Evolutionary conservation across 306 rosid genomes (phyloP), one percentile per base, ranked within the genome.

Genomic region (cucumber (Cucumis sativus)): DNA sequence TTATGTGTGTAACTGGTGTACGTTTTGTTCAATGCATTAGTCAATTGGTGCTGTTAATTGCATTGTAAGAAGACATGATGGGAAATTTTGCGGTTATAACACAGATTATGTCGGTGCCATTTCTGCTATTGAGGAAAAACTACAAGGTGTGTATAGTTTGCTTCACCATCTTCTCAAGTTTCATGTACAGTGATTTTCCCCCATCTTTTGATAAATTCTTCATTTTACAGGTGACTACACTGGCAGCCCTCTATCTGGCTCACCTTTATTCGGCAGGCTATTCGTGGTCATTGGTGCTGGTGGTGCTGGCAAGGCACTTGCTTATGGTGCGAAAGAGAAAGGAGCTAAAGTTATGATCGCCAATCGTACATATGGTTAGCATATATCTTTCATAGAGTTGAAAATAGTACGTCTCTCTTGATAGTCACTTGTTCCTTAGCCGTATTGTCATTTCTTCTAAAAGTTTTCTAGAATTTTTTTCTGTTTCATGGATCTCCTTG

Each of bases 261-360:
- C 91, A 64, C 90, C 86, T 17, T 87, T 89, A 57, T 82, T 80
- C 39, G 93, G 93, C 6, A 89, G 80, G 82, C 80, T 89, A 40
- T 91, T 88, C 37, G 90, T 88, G 28, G 86, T 91, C 52, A 79
- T 91, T 56, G 93, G 96, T 83, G 93, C 93, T 72, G 96, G 91
- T 64, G 93, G 91, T 28, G 88, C 96, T 33, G 96, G 89, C 81
- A 91, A 89, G 71, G 91, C 93, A 71, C 89, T 91, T 60, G 96
- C 96, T 1, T 86, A 84, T 45, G 93, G 96, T 62, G 96, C 86
- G 74, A 91, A 87, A 86, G 86, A 83, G 75, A 89, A 84, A 78
- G 96, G 96, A 76, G 96, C 96, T 16, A 87, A 90, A 84, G 88
- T 91, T 9, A 87, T 91, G 51, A 84, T 91, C 52, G 93, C 91